Evolutionary conservation across 352 stramenopile species (phyloP).

Genomic region (Globisporangium middletonii): DNA sequence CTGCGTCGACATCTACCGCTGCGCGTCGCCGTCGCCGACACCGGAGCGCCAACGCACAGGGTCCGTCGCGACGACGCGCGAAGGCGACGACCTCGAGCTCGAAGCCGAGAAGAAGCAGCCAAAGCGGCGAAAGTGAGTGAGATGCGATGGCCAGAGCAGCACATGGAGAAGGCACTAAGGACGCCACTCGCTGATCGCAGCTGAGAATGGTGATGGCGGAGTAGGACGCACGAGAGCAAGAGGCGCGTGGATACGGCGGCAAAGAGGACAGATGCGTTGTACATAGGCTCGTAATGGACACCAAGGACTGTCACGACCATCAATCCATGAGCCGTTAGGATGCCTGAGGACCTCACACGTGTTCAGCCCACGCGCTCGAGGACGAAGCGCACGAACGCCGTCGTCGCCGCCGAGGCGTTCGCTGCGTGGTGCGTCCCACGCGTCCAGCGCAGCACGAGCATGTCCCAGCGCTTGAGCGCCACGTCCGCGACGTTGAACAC

Average conservation of each 20-base stretch:
- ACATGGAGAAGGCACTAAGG: background rate
- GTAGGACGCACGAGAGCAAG: no score
- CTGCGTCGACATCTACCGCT: constrained; percentile 22
- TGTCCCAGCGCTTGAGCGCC: constrained; percentile 4
- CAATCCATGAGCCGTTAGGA: no score
- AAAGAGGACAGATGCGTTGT: background rate
- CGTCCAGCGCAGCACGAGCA: constrained; percentile 4
- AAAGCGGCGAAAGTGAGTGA: constrained; percentile 3
- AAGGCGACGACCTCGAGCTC: constrained; percentile 3
- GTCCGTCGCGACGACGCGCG: no score
- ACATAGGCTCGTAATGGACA: background rate
- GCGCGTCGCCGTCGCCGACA: constrained; percentile 5
- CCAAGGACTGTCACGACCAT: background rate
- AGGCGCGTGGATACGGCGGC: no score
- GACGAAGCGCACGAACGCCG: constrained; percentile 5
- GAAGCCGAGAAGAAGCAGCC: constrained; percentile 7
- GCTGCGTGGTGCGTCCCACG: background rate
- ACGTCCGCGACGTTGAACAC: constrained; percentile 3
- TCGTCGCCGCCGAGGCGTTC: background rate
- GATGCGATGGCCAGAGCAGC: background rate
- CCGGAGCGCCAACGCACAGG: no score
- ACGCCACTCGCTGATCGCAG: background rate
- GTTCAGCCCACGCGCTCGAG: background rate
- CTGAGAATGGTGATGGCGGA: no score
- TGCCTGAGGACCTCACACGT: background rate